Conservation (phyloP, 805 yeast species). For the Starmerella gropengiesseri region DNA sequence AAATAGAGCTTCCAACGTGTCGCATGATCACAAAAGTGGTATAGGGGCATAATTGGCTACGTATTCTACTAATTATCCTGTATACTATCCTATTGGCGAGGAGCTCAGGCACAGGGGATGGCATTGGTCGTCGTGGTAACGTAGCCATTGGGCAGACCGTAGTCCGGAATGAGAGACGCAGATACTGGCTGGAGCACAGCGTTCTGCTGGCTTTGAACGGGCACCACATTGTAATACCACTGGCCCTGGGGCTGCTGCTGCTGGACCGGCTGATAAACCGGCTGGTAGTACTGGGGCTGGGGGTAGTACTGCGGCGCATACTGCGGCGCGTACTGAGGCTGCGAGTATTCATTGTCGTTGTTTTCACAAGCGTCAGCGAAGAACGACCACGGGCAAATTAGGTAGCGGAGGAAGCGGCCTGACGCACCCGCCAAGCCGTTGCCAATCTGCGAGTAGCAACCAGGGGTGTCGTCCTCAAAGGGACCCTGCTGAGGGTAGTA, state of each 20-base stretch:
- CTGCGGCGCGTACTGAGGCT: not conserved
- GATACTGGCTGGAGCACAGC: constrained; percentile 15
- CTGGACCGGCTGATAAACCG: not conserved
- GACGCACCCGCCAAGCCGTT: constrained; percentile 11
- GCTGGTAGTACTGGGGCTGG: not conserved
- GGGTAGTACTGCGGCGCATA: constrained; percentile 2
- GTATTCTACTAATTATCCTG: no score
- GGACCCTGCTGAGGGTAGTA: not conserved
- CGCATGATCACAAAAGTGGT: no score
- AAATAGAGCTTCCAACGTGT: no score
- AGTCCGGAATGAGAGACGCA: constrained; percentile 16
- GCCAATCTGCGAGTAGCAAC: constrained; percentile 11
- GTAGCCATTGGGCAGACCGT: constrained; percentile 18
- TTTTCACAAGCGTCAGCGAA: constrained; percentile 4
- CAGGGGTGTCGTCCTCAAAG: not conserved
- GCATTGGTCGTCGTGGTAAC: constrained; percentile 7
- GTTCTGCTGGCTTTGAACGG: constrained; percentile 11
- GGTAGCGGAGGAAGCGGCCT: constrained; percentile 14
- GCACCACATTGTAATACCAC: constrained; percentile 15
- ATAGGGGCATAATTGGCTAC: no score
- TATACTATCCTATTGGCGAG: constrained; percentile 2
- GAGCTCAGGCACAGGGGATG: no score
- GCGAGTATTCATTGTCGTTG: not conserved
- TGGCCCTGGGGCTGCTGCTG: constrained; percentile 8
- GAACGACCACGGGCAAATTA: constrained; percentile 18